These are phyloP conservation scores for Solanum commersonii DNA, from an alignment of 257 asterid genomes.

Conservation along the genomic window DNA sequence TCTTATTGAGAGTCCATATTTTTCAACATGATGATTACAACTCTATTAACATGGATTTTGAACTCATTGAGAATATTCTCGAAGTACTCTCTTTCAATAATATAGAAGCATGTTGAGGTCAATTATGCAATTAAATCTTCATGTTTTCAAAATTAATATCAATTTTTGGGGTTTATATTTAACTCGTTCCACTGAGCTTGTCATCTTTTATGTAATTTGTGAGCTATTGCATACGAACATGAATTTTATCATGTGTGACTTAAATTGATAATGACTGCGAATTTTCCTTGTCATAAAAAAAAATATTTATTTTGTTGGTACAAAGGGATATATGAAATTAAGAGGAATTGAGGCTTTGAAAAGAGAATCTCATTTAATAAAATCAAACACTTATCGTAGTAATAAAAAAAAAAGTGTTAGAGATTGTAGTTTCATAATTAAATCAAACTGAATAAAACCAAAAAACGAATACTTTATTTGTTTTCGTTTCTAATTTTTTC, in stretches of 20 bases:
- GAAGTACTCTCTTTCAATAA: not conserved
- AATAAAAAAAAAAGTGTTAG: not conserved
- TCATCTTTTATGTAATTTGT: no score
- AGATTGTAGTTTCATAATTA: not conserved
- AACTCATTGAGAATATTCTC: not conserved
- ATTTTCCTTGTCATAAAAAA: not conserved
- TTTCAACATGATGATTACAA: not conserved
- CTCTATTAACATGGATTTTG: not conserved
- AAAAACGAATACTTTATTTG: not conserved
- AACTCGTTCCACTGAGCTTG: not conserved
- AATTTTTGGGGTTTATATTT: not conserved
- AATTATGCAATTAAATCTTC: not conserved
- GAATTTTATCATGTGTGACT: no score
- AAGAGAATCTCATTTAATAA: not conserved
- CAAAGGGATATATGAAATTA: not conserved
- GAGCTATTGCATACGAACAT: rapidly evolving
- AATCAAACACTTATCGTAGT: not conserved
- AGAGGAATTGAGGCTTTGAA: not conserved
- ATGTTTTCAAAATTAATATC: not conserved
- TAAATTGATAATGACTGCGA: rapidly evolving
- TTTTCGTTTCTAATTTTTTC: not conserved
- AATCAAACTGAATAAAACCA: not conserved
- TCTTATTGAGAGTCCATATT: not conserved
- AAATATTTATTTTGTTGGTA: no score
- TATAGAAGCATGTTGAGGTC: not conserved